phyloP scores from a whole-genome alignment of 1,139 yeast genomes.

The Sugiyamaella grinbergsii region DNA sequence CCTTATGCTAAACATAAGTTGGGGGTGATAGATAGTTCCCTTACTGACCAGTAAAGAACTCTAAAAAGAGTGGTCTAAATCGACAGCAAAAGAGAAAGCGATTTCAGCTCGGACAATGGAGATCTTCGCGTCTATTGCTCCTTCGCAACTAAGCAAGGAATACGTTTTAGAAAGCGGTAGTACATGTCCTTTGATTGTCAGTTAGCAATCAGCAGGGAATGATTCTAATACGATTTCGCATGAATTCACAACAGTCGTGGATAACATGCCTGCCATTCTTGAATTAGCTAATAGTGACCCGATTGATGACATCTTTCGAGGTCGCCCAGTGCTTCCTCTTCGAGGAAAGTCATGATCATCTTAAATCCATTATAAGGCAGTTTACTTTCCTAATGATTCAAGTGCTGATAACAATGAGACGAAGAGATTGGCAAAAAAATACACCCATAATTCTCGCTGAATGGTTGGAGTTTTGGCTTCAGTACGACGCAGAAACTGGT shows the following conservation, averaged over 20 bases:
- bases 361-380: slow-evolving; percentile 45
- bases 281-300: slow-evolving; percentile 49
- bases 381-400: slow-evolving; percentile 51
- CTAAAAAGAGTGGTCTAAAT: slow-evolving; percentile 50
- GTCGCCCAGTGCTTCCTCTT: slow-evolving; percentile 46
- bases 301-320: slow-evolving; percentile 40
- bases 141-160: slow-evolving; percentile 53
- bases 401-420: slow-evolving; percentile 52
- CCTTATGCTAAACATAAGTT: slow-evolving; percentile 47
- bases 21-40: slow-evolving; percentile 50
- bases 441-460: slow-evolving; percentile 46
- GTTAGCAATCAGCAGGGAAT: slow-evolving; percentile 23
- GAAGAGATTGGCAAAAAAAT: slow-evolving; percentile 44
- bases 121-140: slow-evolving; percentile 62
- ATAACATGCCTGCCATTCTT: slow-evolving; percentile 55
- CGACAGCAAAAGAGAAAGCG: slow-evolving; percentile 43
- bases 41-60: too few species aligned
- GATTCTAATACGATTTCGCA: slow-evolving; percentile 39
- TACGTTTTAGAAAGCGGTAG: slow-evolving; percentile 61
- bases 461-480: slow-evolving; percentile 53
- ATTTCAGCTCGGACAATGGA: slow-evolving; percentile 53
- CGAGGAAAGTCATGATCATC: slow-evolving; percentile 46
- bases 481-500: slow-evolving; percentile 58
- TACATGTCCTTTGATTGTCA: slow-evolving; percentile 52
- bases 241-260: slow-evolving; percentile 59